Percentiles rank a stretch among this genome's conserved stretches.
Evolutionary conservation across 768 basidiomycete genomes (phyloP).

Genomic region (Leucocoprinus leucothites): DNA sequence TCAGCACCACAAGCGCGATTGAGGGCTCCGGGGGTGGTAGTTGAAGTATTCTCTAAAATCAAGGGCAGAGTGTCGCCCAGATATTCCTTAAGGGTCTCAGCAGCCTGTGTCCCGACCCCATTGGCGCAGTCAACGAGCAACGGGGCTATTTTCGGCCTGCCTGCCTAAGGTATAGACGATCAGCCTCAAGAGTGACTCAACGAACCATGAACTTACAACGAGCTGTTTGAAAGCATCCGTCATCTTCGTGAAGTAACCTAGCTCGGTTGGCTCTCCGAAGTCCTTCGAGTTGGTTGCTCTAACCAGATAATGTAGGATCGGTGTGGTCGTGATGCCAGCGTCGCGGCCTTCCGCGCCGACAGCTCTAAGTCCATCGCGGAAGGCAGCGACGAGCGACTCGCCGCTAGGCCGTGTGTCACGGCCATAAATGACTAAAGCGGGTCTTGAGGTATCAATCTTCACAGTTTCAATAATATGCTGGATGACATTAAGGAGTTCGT

Average conservation of each 20-base stretch:
- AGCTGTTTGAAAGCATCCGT: slow-evolving; percentile 81
- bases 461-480: slow-evolving; percentile 55
- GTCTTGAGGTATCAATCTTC: slow-evolving; percentile 77
- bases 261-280: slow-evolving; percentile 77
- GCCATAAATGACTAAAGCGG: slow-evolving; percentile 84
- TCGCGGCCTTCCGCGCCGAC: slow-evolving; percentile 67
- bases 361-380: slow-evolving; percentile 80
- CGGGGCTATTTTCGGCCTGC: slow-evolving; percentile 52
- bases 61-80: slow-evolving; percentile 63
- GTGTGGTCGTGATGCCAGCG: slow-evolving; percentile 88
- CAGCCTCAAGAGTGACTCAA: slow-evolving; percentile 1
- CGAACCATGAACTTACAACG: slow-evolving; percentile 53
- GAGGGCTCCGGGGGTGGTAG: slow-evolving; percentile 63
- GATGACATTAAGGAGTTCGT: slow-evolving; percentile 68
- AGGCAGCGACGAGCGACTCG: slow-evolving; percentile 64
- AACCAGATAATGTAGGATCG: slow-evolving; percentile 94
- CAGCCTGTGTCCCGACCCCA: slow-evolving; percentile 84
- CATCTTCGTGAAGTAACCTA: slow-evolving; percentile 84
- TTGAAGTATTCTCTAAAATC: slow-evolving; percentile 66
- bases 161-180: slow-evolving; percentile 41
- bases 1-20: slow-evolving; percentile 94
- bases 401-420: slow-evolving; percentile 93
- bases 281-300: slow-evolving; percentile 83
- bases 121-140: slow-evolving; percentile 97
- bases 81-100: slow-evolving; percentile 54